A percentile compares a stretch with the other conserved stretches of the same genome.
Conservation (phyloP, 805 yeast genomes). For the Nakazawaea pomicola region DNA sequence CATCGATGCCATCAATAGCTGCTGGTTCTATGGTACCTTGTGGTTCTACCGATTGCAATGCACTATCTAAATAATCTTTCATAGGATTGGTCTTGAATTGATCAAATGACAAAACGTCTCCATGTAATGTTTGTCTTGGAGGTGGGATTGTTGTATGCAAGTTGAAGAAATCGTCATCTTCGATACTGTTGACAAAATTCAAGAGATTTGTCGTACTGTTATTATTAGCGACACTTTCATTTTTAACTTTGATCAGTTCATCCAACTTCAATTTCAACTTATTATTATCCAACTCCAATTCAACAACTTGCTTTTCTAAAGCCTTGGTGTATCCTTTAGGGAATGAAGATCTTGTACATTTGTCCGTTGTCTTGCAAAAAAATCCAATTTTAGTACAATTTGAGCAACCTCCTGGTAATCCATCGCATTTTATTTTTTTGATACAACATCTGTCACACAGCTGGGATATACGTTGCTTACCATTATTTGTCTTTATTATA, state of each 20-base stretch:
- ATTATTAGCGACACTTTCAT: slow-evolving; percentile 1
- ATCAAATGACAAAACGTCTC: slow-evolving; percentile 6
- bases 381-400: slow-evolving; percentile 63
- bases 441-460: slow-evolving; percentile 81
- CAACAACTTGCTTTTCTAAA: slow-evolving; percentile 56
- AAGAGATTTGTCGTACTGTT: neutral
- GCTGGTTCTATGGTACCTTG: neutral
- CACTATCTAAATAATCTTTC: slow-evolving; percentile 29
- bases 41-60: too few relatives aligned
- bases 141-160: slow-evolving; percentile 19
- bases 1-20: slow-evolving; percentile 11
- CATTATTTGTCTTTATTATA: slow-evolving; percentile 31
- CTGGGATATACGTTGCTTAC: slow-evolving; percentile 55
- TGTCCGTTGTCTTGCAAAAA: slow-evolving; percentile 68
- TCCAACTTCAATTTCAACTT: slow-evolving; percentile 31
- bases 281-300: slow-evolving; percentile 52
- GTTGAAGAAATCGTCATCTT: slow-evolving; percentile 15
- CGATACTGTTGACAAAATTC: neutral
- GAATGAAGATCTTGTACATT: slow-evolving; percentile 68
- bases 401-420: slow-evolving; percentile 59
- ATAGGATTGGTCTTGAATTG: slow-evolving; percentile 13
- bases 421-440: slow-evolving; percentile 74
- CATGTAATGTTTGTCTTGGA: slow-evolving; percentile 13
- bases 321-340: slow-evolving; percentile 81
- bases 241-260: neutral